A percentile compares a stretch with the other conserved stretches of the same genome.
Evolutionary conservation across 257 asterid species (phyloP).

Genomic region (Solanum arcanum): DNA sequence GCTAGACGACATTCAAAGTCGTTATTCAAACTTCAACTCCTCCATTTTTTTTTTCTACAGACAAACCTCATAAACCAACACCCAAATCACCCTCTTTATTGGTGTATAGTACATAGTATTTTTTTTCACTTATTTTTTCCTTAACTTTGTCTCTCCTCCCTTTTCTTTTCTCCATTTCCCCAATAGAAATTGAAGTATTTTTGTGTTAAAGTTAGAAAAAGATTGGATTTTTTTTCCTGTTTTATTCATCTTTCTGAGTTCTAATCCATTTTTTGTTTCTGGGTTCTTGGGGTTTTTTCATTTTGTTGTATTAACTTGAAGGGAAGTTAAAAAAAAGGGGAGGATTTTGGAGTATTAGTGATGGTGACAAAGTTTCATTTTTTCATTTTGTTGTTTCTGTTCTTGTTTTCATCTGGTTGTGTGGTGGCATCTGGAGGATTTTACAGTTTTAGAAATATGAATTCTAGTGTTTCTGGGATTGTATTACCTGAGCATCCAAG

Average conservation of each 20-base stretch:
- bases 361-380: background rate
- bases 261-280: background rate
- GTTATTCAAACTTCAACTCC: conserved; percentile 1
- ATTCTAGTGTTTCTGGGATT: conserved; percentile 25
- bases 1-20: background rate
- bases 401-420: conserved; percentile 14
- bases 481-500: conserved; percentile 33
- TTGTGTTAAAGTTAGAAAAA: background rate
- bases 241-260: background rate
- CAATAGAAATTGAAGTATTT: background rate
- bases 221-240: background rate
- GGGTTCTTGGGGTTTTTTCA: background rate
- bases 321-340: background rate
- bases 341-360: background rate
- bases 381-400: conserved; percentile 15
- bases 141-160: background rate
- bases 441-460: conserved; percentile 4
- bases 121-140: background rate
- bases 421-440: conserved; percentile 12
- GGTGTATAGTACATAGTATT: background rate
- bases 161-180: background rate
- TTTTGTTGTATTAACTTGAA: background rate
- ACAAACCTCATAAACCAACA: background rate
- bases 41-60: background rate
- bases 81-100: background rate